Evolutionary conservation across 352 stramenopile genomes (phyloP).

Genomic region (Pythium insidiosum): DNA sequence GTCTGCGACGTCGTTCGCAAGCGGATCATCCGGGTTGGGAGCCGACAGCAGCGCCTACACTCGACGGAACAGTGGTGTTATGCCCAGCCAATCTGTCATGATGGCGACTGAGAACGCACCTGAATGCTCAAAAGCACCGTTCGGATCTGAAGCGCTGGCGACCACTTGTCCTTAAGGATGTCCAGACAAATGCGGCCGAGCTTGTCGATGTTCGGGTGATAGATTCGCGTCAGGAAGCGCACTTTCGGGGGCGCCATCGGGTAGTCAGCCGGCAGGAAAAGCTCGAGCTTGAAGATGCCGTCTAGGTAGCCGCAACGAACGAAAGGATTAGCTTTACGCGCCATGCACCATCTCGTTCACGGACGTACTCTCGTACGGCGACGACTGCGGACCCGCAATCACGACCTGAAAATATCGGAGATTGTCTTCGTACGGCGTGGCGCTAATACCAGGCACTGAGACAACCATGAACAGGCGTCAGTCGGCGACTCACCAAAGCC

Average conservation of each 20-base stretch:
- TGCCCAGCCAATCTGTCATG: too few relatives aligned
- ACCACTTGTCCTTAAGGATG: slow-evolving; percentile 99
- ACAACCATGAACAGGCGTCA: too few relatives aligned
- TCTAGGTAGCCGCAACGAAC: too few relatives aligned
- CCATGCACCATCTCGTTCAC: background rate
- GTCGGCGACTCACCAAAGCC: slow-evolving; percentile 6
- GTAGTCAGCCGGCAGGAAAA: slow-evolving; percentile 97
- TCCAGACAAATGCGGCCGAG: slow-evolving; percentile 97
- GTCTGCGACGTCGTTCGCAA: slow-evolving; percentile 96
- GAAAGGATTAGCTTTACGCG: too few relatives aligned
- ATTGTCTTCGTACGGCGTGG: slow-evolving; percentile 97
- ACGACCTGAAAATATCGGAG: slow-evolving; percentile 97
- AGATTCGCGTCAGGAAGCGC: slow-evolving; percentile 98
- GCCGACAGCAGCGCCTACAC: slow-evolving; percentile 90
- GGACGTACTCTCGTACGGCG: slow-evolving; percentile 90
- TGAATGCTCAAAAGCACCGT: slow-evolving; percentile 98
- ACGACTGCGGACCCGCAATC: slow-evolving; percentile 94
- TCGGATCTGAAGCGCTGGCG: slow-evolving; percentile 96
- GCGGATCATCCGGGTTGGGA: slow-evolving; percentile 95
- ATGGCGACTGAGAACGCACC: too few relatives aligned
- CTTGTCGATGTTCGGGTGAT: slow-evolving; percentile 98
- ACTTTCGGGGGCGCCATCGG: slow-evolving; percentile 96
- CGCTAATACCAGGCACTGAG: slow-evolving; percentile 95
- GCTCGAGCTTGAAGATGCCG: slow-evolving; percentile 93
- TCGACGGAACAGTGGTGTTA: too few relatives aligned